Percentiles rank a stretch among this genome's conserved stretches.
Evolutionary conservation across 345 rosid genomes (phyloP).

Genomic region (Rhodomyrtus tomentosa): DNA sequence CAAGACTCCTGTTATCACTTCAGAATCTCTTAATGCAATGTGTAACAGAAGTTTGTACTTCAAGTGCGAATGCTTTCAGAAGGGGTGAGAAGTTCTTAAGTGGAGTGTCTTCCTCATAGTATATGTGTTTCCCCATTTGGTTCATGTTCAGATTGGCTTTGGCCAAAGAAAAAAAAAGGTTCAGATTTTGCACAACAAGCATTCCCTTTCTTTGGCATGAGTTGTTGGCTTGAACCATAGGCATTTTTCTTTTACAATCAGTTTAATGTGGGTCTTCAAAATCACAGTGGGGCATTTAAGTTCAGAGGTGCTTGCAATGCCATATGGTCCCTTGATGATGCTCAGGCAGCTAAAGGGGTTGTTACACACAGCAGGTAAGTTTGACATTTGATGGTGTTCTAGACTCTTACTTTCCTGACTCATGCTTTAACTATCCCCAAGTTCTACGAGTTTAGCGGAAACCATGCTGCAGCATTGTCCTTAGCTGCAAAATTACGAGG

Average conservation of each 20-base stretch:
- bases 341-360: conserved; percentile 73
- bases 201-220: not conserved
- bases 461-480: conserved; percentile 94
- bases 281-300: conserved; percentile 75
- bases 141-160: not conserved
- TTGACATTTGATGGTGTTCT: not conserved
- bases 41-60: conserved; percentile 61
- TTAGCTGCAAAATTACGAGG: conserved; percentile 78
- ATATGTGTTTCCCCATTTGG: not conserved
- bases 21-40: conserved; percentile 48
- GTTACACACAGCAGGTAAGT: conserved; percentile 88
- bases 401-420: not conserved
- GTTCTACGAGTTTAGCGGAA: conserved; percentile 40
- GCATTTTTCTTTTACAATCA: not conserved
- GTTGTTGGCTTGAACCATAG: not conserved
- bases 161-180: not conserved
- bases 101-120: not conserved
- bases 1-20: conserved; percentile 64
- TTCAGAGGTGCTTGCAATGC: conserved; percentile 96
- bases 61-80: conserved; percentile 86
- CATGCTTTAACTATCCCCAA: not conserved
- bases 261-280: not conserved
- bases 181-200: not conserved
- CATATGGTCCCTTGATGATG: conserved; percentile 46
- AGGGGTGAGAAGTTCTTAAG: conserved; percentile 43